Evolutionary conservation across 2,329 filamentous ascomycete genomes (phyloP).

Genomic region (Arthrobotrys sphaeroides): DNA sequence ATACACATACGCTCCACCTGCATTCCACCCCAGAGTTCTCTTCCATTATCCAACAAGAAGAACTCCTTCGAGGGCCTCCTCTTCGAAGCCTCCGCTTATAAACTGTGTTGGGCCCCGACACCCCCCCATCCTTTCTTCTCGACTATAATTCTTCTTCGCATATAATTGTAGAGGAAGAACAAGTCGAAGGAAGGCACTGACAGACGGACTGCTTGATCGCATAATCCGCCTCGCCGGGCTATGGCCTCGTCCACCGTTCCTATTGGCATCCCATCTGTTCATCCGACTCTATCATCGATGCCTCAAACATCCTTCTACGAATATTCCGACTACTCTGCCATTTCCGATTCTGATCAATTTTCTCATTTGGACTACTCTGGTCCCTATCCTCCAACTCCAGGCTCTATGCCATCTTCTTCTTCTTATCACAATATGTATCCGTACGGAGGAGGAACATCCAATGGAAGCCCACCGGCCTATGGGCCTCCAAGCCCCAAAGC

Average conservation of each 20-base stretch:
- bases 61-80: slow-evolving; percentile 48
- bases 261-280: slow-evolving; percentile 52
- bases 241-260: slow-evolving; percentile 52
- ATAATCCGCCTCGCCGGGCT: slow-evolving; percentile 50
- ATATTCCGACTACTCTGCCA: slow-evolving; percentile 46
- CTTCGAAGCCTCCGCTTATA: background rate
- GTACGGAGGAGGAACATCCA: slow-evolving; percentile 44
- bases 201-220: slow-evolving; percentile 53
- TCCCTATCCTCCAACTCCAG: slow-evolving; percentile 47
- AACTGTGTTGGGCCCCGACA: slow-evolving; percentile 35
- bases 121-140: slow-evolving; percentile 8
- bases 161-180: slow-evolving; percentile 19
- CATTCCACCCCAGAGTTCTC: slow-evolving; percentile 43
- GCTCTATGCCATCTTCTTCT: slow-evolving; percentile 46
- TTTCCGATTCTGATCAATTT: slow-evolving; percentile 52
- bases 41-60: slow-evolving; percentile 34
- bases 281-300: slow-evolving; percentile 43
- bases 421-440: slow-evolving; percentile 55
- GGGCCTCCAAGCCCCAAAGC: slow-evolving; percentile 50
- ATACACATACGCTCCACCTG: slow-evolving; percentile 8
- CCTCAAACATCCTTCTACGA: slow-evolving; percentile 54
- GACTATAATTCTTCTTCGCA: slow-evolving; percentile 26
- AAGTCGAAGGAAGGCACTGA: slow-evolving; percentile 23
- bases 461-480: slow-evolving; percentile 51
- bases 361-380: slow-evolving; percentile 36